These are phyloP conservation scores for Fraxinus nigra DNA, from an alignment of 305 asterid genomes.

Conservation along the genomic window DNA sequence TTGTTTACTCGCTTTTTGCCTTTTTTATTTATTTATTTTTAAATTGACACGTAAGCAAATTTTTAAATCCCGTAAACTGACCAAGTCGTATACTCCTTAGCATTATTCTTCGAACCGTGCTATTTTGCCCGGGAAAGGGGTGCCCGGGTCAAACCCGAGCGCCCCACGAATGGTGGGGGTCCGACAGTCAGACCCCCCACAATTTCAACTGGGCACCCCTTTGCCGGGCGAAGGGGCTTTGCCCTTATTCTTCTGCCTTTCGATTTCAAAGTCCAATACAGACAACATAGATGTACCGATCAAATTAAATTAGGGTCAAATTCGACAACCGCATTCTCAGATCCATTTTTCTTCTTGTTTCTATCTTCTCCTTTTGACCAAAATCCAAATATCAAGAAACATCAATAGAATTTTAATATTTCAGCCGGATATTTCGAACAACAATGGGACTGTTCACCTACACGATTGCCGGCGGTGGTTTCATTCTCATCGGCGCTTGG, in stretches of 20 bases:
- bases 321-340: background rate
- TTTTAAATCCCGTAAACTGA: too few species aligned
- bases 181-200: too few species aligned
- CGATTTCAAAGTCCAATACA: background rate
- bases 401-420: background rate
- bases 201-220: too few species aligned
- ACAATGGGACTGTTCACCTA: constrained; percentile 78
- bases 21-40: too few species aligned
- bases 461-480: constrained; percentile 69
- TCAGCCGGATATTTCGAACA: background rate
- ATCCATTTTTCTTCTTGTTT: background rate
- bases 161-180: too few species aligned
- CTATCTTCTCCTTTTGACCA: background rate
- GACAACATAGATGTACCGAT: background rate
- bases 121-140: too few species aligned
- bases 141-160: too few species aligned
- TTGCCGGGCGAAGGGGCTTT: too few species aligned
- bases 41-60: too few species aligned
- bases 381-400: background rate
- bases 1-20: too few species aligned
- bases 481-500: constrained; percentile 73
- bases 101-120: too few species aligned
- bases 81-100: too few species aligned
- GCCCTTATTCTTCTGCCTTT: background rate
- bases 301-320: background rate